Base-by-base conservation (phyloP, 306 rosid species). In the Glycine soja region DNA sequence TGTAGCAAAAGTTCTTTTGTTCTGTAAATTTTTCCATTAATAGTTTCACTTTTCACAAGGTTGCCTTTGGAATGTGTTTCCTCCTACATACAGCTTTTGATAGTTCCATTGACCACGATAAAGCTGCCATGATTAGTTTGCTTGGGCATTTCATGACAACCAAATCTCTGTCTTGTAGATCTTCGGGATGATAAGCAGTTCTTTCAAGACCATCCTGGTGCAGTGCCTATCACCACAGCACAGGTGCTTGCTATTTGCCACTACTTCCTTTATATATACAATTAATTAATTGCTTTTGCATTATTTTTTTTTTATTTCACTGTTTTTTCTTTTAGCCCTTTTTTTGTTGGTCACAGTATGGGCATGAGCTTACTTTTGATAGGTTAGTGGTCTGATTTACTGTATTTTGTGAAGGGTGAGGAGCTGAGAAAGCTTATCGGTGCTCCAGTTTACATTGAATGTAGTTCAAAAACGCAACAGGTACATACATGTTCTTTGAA, bases 401-500 rank as follows among this genome's bases (percentile, higher is more conserved):
- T 71, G 7, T 70, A 57, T 81, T 53, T 81, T 67, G 24, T 86
- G 77, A 84, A 95, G 99, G 98, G 98, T 19, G 99, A 93, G 90
- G 98, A 95, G 54, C 91, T 95, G 47, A 89, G 90, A 74, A 93
- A 93, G 84, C 90, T 90, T 42, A 95, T 95, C 5, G 96, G 98
- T 12, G 94, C 98, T 64, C 98, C 92, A 1, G 87, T 85, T 84
- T 95, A 91, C 88, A 89, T 91, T 19, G 99, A 95, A 78, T 95
- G 99, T 63, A 95, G 99, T 86, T 95, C 99, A 45, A 95, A 95
- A 90, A 93, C 99, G 24, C 98, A 95, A 83, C 92, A 91, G 95
- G 99, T 93, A 97, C 61, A 68, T 77, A 80, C 57, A 81, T 83
- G 64, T 75, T 74, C 74, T 18, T 76, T 61, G 36, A 71, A 65